Base-by-base conservation (phyloP, 345 rosid species). In the Durio zibethinus region DNA sequence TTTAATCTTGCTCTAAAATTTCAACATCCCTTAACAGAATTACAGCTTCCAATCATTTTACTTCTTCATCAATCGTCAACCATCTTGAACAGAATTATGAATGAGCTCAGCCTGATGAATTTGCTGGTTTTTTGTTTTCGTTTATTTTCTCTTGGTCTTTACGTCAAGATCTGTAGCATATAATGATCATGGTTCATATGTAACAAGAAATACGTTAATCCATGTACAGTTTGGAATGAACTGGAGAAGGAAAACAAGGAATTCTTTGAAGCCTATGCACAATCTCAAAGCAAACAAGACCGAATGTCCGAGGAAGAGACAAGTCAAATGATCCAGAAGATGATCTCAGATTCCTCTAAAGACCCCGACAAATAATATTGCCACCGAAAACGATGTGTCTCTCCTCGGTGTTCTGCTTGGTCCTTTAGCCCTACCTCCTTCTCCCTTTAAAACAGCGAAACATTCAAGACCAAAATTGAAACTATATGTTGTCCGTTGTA, bases 171-270 rank as follows among this genome's bases (percentile, higher is more conserved):
- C 10, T 0, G 6, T 29, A 60, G 27, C 16, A 23, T 71, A 53
- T 31, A 71, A n/a, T 47, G 31, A 59, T 20, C 3, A 5, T 59
- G 63, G 10, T n/a, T n/a, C n/a, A 8, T 40, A 20, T 14, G 9
- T 43, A 59, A 59, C 16, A 27, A 23, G 1, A 27, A 25, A 0
- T 59, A 1, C 10, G 27, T 59, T 27, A 59, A 25, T 12, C n/a
- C n/a, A 10, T 54, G 23, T 68, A 25, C 87, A 94, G 98, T 94
- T 68, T 94, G 98, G 98, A 91, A 86, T 47, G 98, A 92, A 77
- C 80, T 94, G 47, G 97, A 90, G 89, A 94, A 91, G 82, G 98
- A 92, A 82, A 94, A 94, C 87, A 92, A 87, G 89, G 93, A 89
- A 33, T 92, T 94, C 90, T 94, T 94, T 71, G 88, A 89, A 84